A percentile compares a stretch with the other conserved stretches of the same genome.
phyloP scores from a whole-genome alignment of 2,329 filamentous ascomycete species.

The Microdochium trichocladiopsis region DNA sequence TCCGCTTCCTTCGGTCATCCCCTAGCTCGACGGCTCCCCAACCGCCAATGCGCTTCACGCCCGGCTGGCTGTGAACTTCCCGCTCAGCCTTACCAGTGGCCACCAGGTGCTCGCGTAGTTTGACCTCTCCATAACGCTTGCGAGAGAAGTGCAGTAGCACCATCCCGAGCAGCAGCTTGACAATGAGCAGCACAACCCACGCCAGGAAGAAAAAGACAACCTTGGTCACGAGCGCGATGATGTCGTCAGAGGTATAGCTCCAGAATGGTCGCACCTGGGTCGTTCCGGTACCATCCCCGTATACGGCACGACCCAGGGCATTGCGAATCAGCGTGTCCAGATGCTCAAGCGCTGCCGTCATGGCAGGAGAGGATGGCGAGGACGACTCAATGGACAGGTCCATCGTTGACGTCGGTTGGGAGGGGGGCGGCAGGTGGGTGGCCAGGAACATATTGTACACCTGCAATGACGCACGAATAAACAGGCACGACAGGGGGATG shows the following conservation, averaged over 20 bases:
- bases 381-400: slow-evolving; percentile 56
- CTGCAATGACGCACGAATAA: slow-evolving; percentile 89
- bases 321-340: slow-evolving; percentile 73
- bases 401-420: slow-evolving; percentile 58
- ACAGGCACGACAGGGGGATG: slow-evolving; percentile 87
- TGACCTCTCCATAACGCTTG: slow-evolving; percentile 75
- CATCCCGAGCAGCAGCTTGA: slow-evolving; percentile 88
- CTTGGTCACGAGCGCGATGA: slow-evolving; percentile 74
- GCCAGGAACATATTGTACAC: slow-evolving; percentile 98
- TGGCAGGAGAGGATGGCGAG: slow-evolving; percentile 61
- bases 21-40: slow-evolving; percentile 83
- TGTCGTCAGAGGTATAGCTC: slow-evolving; percentile 61
- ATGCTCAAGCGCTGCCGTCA: slow-evolving; percentile 69
- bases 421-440: slow-evolving; percentile 71
- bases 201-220: slow-evolving; percentile 75
- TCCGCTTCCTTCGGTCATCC: slow-evolving; percentile 78
- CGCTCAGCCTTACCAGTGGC: slow-evolving; percentile 38
- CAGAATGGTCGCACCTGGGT: slow-evolving; percentile 35
- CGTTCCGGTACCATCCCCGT: slow-evolving; percentile 37
- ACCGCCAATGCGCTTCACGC: slow-evolving; percentile 63
- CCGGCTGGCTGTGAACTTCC: slow-evolving; percentile 59
- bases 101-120: slow-evolving; percentile 52
- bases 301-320: slow-evolving; percentile 68
- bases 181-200: slow-evolving; percentile 77
- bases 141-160: slow-evolving; percentile 71